Percentiles rank a stretch among this genome's conserved stretches.
Evolutionary conservation across 768 basidiomycete genomes (phyloP).

Genomic region (Amanita rubescens): DNA sequence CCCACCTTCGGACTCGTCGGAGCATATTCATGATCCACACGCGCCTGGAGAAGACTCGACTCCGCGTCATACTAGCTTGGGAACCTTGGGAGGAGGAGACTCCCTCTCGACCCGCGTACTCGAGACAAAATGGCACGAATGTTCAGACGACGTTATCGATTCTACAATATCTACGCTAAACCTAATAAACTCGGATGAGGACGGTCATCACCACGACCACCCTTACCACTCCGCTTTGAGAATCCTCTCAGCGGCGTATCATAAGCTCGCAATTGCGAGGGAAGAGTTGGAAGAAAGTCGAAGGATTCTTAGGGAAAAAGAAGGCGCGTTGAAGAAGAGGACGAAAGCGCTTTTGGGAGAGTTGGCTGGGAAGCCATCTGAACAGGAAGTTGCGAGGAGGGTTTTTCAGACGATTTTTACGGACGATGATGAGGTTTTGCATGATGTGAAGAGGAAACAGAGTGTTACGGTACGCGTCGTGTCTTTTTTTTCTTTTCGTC

Average conservation of each 20-base stretch:
- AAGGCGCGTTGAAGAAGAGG: slow-evolving; percentile 40
- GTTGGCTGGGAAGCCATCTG: slow-evolving; percentile 37
- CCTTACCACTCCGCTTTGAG: slow-evolving; percentile 66
- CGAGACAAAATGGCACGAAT: slow-evolving; percentile 68
- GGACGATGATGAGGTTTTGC: slow-evolving; percentile 39
- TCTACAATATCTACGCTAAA: slow-evolving; percentile 47
- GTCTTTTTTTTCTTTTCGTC: slow-evolving; percentile 2
- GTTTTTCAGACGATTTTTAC: slow-evolving; percentile 63
- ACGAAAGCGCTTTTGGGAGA: slow-evolving; percentile 52
- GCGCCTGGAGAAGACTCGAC: too few relatives aligned
- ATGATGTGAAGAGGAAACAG: slow-evolving; percentile 46
- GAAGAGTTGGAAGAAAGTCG: slow-evolving; percentile 60
- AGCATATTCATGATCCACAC: too few relatives aligned
- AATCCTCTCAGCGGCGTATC: slow-evolving; percentile 59
- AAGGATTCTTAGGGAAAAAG: slow-evolving; percentile 49
- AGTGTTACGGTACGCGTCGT: slow-evolving; percentile 46
- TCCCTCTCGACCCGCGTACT: slow-evolving; percentile 30
- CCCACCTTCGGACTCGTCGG: too few relatives aligned
- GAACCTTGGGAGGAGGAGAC: neutral
- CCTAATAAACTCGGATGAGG: slow-evolving; percentile 14
- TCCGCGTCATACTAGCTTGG: too few relatives aligned
- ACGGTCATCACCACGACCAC: slow-evolving; percentile 35
- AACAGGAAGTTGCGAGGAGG: slow-evolving; percentile 59
- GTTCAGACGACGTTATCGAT: slow-evolving; percentile 69
- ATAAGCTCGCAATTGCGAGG: slow-evolving; percentile 47